Evolutionary conservation across 352 stramenopile genomes (phyloP).

Genomic region (Pilasporangium apinafurcum): DNA sequence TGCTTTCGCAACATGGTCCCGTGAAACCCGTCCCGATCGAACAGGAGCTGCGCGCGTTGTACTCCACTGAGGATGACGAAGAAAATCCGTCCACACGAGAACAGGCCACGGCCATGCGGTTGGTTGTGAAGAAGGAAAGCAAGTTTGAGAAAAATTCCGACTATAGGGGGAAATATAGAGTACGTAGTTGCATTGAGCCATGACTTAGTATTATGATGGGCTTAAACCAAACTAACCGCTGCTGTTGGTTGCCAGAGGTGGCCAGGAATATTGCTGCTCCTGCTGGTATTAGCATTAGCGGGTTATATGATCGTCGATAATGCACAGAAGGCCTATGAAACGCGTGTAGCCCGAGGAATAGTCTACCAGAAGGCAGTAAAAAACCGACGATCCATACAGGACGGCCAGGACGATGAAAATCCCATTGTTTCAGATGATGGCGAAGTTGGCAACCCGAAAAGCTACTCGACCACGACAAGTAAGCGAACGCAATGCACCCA

Average conservation of each 20-base stretch:
- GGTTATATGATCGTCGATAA: slow-evolving; percentile 27
- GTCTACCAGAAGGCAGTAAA: slow-evolving; percentile 29
- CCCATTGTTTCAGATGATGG: slow-evolving; percentile 43
- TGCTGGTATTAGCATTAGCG: slow-evolving; percentile 23
- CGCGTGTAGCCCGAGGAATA: slow-evolving; percentile 9
- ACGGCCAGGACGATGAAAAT: slow-evolving; percentile 24
- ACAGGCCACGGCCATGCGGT: slow-evolving; percentile 4
- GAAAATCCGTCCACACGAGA: slow-evolving; percentile 1
- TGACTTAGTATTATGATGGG: too few species aligned
- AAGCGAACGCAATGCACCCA: too few species aligned
- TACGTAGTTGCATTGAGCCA: not conserved
- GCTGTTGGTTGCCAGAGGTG: slow-evolving; percentile 48
- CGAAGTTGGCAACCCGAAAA: slow-evolving; percentile 58
- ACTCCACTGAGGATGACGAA: slow-evolving; percentile 7
- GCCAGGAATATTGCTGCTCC: slow-evolving; percentile 47
- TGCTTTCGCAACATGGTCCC: slow-evolving; percentile 3
- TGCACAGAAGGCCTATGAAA: slow-evolving; percentile 20
- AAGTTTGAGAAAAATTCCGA: not conserved
- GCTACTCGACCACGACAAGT: slow-evolving; percentile 47
- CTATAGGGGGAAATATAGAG: slow-evolving; percentile 11
- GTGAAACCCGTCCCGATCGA: not conserved
- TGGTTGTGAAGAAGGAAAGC: slow-evolving; percentile 5
- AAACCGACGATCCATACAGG: slow-evolving; percentile 35
- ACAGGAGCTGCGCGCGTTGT: slow-evolving; percentile 4
- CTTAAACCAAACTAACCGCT: too few species aligned